Evolutionary conservation across 768 basidiomycete species (phyloP).

Genomic region (Mrakia frigida): DNA sequence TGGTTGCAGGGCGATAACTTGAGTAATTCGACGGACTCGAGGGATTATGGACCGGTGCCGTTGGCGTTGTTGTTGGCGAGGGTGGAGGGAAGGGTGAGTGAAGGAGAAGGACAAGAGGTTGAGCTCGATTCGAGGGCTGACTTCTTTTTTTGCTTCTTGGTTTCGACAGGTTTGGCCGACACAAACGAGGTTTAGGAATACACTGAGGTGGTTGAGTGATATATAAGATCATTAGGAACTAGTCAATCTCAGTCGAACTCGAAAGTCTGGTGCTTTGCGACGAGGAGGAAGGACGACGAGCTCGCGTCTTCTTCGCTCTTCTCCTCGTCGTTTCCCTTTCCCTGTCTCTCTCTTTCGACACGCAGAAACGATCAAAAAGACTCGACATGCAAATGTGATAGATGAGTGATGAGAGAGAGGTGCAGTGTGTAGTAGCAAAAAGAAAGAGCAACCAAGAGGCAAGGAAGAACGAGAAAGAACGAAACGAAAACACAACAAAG

Average conservation of each 20-base stretch:
- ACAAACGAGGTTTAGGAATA: background rate
- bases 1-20: slow-evolving; percentile 24
- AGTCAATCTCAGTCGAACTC: too few relatives aligned
- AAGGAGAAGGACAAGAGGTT: background rate
- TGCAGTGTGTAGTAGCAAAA: background rate
- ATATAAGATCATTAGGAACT: background rate
- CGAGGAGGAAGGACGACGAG: too few relatives aligned
- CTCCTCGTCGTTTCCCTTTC: too few relatives aligned
- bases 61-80: slow-evolving; percentile 14
- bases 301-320: too few relatives aligned
- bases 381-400: background rate
- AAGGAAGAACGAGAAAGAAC: background rate
- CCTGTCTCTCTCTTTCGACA: background rate
- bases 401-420: background rate
- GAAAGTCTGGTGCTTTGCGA: too few relatives aligned
- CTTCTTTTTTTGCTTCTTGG: background rate
- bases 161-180: slow-evolving; percentile 4
- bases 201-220: background rate
- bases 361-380: background rate
- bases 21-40: slow-evolving; percentile 25
- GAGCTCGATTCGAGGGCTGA: background rate
- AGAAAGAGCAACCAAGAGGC: background rate
- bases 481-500: background rate
- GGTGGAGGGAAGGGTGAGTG: slow-evolving; percentile 8
- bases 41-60: slow-evolving; percentile 24